Conservation (phyloP, 2,329 filamentous ascomycete species). For the Monosporascus sp. region DNA sequence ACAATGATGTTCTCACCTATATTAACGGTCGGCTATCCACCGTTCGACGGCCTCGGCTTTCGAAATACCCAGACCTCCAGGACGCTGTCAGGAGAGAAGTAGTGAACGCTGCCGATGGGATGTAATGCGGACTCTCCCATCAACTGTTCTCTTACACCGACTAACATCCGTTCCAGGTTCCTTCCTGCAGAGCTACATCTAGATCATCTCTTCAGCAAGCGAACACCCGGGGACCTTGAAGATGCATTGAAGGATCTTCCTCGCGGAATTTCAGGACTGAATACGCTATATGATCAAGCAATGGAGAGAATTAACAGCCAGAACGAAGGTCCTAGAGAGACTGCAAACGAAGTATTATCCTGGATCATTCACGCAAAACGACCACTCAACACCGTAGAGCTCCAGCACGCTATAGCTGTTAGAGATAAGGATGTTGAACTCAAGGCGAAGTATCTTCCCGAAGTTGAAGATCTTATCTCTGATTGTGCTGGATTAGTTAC, state of each 20-base stretch:
- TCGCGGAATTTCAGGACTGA: constrained; percentile 24
- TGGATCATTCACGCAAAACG: constrained; percentile 35
- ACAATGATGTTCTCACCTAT: constrained; percentile 24
- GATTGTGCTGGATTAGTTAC: constrained; percentile 35
- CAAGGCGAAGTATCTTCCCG: constrained; percentile 27
- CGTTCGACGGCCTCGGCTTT: constrained; percentile 9
- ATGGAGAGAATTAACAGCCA: constrained; percentile 38
- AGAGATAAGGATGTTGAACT: constrained; percentile 19
- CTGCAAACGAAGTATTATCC: constrained; percentile 32
- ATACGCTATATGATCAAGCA: constrained; percentile 33
- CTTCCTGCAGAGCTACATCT: constrained; percentile 31
- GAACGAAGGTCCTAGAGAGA: constrained; percentile 13
- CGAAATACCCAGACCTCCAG: constrained; percentile 8
- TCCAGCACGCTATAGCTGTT: constrained; percentile 36
- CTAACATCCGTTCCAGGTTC: constrained; percentile 25
- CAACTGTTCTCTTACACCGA: neutral
- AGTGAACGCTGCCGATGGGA: constrained; percentile 18
- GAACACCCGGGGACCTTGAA: constrained; percentile 25
- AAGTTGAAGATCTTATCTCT: constrained; percentile 26
- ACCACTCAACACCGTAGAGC: constrained; percentile 26
- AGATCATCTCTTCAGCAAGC: constrained; percentile 26
- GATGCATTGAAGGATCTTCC: constrained; percentile 25
- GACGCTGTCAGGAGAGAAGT: constrained; percentile 14
- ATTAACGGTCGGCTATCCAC: constrained; percentile 16
- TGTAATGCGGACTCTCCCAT: constrained; percentile 18